A percentile compares a stretch with the other conserved stretches of the same genome.
These are phyloP conservation scores for Nectriaceae sp. DNA, from an alignment of 2,329 filamentous ascomycete species.

Conservation along the genomic window DNA sequence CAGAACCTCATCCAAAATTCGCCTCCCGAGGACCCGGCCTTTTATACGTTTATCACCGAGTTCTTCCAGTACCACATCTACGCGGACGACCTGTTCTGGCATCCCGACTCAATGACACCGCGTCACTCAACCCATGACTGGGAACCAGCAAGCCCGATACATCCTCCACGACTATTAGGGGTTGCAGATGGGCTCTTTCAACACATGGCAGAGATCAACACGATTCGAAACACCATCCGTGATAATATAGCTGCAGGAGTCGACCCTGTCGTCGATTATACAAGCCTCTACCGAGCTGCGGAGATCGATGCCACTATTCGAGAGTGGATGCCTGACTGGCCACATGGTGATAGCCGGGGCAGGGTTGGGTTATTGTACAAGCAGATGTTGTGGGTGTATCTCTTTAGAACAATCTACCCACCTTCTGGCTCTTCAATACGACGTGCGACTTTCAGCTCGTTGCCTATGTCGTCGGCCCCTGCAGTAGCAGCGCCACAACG, in stretches of 20 bases:
- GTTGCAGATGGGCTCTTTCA: conserved; percentile 81
- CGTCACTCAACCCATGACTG: conserved; percentile 47
- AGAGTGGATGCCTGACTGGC: conserved; percentile 70
- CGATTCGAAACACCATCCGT: conserved; percentile 74
- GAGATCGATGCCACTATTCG: conserved; percentile 75
- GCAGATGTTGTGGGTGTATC: conserved; percentile 67
- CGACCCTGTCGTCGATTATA: conserved; percentile 73
- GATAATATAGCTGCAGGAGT: conserved; percentile 61
- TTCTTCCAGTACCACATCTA: conserved; percentile 85
- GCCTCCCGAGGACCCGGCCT: conserved; percentile 65
- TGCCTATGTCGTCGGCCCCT: conserved; percentile 21
- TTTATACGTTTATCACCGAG: conserved; percentile 65
- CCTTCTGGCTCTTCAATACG: conserved; percentile 39
- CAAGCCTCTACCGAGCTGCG: conserved; percentile 70
- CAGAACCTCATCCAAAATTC: conserved; percentile 67
- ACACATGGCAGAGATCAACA: conserved; percentile 77
- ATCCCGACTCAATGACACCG: conserved; percentile 40
- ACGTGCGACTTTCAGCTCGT: conserved; percentile 33
- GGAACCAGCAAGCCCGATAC: conserved; percentile 42
- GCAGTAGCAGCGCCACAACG: conserved; percentile 25
- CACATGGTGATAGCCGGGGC: conserved; percentile 57
- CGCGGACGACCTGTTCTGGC: conserved; percentile 62
- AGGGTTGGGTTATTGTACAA: conserved; percentile 61
- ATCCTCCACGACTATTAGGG: conserved; percentile 66
- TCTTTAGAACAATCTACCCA: conserved; percentile 62